Conservation (phyloP, 306 rosid genomes). For the Cucumis hystrix region DNA sequence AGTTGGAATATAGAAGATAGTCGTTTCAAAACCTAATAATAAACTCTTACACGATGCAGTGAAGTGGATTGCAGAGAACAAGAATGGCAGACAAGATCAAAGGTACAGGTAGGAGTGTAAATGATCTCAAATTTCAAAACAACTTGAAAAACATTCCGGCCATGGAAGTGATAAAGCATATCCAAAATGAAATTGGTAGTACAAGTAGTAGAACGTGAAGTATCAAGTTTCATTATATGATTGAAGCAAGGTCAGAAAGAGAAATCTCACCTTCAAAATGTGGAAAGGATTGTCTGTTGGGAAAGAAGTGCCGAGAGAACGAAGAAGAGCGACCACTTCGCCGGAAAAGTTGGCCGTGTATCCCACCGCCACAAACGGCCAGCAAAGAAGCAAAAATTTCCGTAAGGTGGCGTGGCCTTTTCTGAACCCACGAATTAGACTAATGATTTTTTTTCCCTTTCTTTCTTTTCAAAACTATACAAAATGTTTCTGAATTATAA, state of each 20-base stretch:
- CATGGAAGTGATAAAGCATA: constrained; percentile 19
- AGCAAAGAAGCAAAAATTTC: background rate
- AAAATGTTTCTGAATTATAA: too few species aligned
- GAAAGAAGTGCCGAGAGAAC: background rate
- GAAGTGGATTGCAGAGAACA: background rate
- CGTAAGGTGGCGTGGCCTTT: too few species aligned
- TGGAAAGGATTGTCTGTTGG: constrained; percentile 12
- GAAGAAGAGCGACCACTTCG: background rate
- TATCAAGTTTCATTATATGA: background rate
- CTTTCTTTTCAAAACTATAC: too few species aligned
- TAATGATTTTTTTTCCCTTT: too few species aligned
- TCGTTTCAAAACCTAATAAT: constrained; percentile 17
- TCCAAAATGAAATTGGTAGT: constrained; percentile 10
- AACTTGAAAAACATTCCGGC: background rate
- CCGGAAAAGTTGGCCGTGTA: background rate
- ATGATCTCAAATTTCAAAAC: background rate
- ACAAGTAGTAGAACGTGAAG: background rate
- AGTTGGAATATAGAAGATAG: constrained; percentile 21
- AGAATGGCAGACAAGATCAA: background rate
- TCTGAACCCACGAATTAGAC: too few species aligned
- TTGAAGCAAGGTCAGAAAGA: background rate
- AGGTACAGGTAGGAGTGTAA: background rate
- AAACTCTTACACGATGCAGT: background rate
- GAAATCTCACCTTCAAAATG: constrained; percentile 23
- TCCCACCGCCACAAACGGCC: background rate